Evolutionary conservation across 768 basidiomycete genomes (phyloP), one percentile per base, ranked within the genome.

Genomic region (Tylopilus balloui): DNA sequence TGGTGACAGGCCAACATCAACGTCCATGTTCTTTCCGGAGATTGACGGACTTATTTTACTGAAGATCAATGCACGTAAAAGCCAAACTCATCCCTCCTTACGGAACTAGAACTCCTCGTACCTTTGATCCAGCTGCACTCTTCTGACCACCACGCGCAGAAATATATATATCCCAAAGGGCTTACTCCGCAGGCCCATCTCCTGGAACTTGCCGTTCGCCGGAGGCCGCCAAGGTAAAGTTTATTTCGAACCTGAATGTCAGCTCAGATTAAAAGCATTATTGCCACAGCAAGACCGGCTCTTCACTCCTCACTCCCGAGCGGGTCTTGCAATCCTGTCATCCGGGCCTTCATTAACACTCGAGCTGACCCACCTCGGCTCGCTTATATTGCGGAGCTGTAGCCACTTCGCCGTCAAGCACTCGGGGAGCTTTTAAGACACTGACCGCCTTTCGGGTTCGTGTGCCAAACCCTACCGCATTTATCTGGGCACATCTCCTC

Each of bases 11-110:
- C 52, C 45, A 45, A 47, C 44, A 46, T 14, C 23, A 43, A 60
- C 57, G 60, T 47, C 45, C 39, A 37, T 45, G 21, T 52, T 51
- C 51, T 42, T 47, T 39, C 55, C 66, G 66, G 66, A 68, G 64
- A 64, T 68, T 49, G 36, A 54, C 67, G 66, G 67, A 63, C 36
- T 48, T 51, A 58, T 64, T 48, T 23, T 34, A 52, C 54, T 61
- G 65, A 67, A 49, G 63, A 65, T 64, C 64, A 65, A 51, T 52
- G 45, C 48, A 58, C 55, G 31, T 42, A 66, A 69, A 69, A 67
- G 63, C 50, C 62, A 67, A 68, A 69, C 53, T 50, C 52, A 57
- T 51, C 47, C 50, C 47, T 61, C 42, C 21, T 67, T 67, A 67
- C 65, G 67, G 54, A 67, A 66, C 62, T 53, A 44, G 52, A 56